Percentiles rank a stretch among this genome's conserved stretches.
Evolutionary conservation across 768 basidiomycete species (phyloP).

Genomic region (Phaffia australis): DNA sequence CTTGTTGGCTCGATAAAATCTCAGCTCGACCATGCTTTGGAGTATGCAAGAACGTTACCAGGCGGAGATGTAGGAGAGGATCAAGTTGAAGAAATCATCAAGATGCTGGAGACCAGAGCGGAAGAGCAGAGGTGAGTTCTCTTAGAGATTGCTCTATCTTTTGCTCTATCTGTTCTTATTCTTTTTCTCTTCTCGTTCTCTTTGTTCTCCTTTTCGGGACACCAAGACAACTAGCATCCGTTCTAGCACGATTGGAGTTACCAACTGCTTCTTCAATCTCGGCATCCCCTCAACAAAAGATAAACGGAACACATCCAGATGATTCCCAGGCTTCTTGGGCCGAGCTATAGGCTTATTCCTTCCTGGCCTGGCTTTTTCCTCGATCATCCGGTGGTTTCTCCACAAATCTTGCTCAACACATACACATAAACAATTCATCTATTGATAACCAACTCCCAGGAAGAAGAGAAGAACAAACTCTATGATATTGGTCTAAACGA

Average conservation of each 20-base stretch:
- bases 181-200: background rate
- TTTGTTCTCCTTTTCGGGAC: conserved; percentile 10
- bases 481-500: background rate
- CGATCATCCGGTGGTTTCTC: conserved; percentile 15
- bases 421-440: background rate
- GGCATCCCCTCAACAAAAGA: background rate
- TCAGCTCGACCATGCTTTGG: background rate
- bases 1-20: background rate
- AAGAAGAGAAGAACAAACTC: background rate
- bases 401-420: background rate
- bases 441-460: background rate
- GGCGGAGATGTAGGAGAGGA: conserved; percentile 6
- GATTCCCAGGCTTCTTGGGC: background rate
- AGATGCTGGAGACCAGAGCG: background rate
- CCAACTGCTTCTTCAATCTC: conserved; percentile 16
- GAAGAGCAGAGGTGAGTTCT: conserved; percentile 4
- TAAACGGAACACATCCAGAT: background rate
- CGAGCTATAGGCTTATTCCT: background rate
- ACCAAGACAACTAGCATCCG: background rate
- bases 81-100: conserved; percentile 9
- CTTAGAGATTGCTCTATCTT: background rate
- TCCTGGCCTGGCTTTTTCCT: background rate
- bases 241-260: conserved; percentile 1
- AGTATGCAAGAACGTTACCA: background rate
- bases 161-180: background rate